A percentile compares a stretch with the other conserved stretches of the same genome.
phyloP scores from a whole-genome alignment of 2,329 filamentous ascomycete genomes.

The Ophiostoma sp. region DNA sequence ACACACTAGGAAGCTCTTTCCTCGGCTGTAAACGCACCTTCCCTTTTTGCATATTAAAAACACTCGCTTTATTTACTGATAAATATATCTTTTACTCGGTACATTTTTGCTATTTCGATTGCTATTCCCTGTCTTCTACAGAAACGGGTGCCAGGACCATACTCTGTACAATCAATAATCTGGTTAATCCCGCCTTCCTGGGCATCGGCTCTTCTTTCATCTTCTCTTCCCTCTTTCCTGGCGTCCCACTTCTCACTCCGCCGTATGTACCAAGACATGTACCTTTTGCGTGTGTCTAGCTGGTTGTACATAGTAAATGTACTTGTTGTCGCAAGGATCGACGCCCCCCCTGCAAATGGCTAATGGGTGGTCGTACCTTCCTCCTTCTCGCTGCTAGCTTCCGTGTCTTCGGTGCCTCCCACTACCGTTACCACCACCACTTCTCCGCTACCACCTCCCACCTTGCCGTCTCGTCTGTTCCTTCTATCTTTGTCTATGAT shows the following conservation, averaged over 20 bases:
- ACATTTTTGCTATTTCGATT: not conserved
- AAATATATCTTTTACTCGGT: not conserved
- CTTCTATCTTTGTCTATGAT: slow-evolving; percentile 1
- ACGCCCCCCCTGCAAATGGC: slow-evolving; percentile 11
- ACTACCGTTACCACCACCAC: not conserved
- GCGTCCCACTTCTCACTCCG: slow-evolving; percentile 17
- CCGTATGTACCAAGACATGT: slow-evolving; percentile 19
- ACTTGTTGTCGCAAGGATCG: slow-evolving; percentile 7
- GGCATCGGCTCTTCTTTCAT: slow-evolving; percentile 14
- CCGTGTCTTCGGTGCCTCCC: slow-evolving; percentile 18
- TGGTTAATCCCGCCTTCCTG: slow-evolving; percentile 7
- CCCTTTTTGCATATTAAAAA: not conserved
- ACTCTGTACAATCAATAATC: not conserved
- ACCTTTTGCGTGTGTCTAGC: slow-evolving; percentile 10
- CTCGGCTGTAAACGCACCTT: not conserved
- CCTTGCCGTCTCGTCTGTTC: not conserved
- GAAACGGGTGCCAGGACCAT: not conserved
- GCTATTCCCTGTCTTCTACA: not conserved
- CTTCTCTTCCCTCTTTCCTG: not conserved
- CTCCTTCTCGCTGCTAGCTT: slow-evolving; percentile 10
- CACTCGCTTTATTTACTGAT: not conserved
- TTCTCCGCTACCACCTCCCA: not conserved
- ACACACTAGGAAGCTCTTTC: not conserved
- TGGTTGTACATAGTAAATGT: not conserved
- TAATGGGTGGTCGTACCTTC: slow-evolving; percentile 15